Base-by-base conservation (phyloP, 192 early-diverging fungal genomes). In the Bifiguratus adelaidae region DNA sequence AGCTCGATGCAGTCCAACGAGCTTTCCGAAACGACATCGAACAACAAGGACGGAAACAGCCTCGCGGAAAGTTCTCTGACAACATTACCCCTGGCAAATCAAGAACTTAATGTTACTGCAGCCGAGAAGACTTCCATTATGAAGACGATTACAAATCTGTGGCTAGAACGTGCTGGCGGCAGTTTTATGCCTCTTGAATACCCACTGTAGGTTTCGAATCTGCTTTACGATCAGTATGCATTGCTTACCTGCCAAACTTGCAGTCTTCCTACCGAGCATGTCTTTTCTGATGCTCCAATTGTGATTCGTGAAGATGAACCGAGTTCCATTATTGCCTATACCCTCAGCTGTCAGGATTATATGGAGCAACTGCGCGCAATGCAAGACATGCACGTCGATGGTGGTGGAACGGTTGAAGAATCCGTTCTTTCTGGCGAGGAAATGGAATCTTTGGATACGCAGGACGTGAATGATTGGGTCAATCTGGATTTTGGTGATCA, bases 261-360 rank as follows among this genome's bases (percentile, higher is more conserved):
- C 48, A 78, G 76, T 41, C 55, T 54, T 58, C 63, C 83, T 2
- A 86, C 80, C 2, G 91, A 94, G 44, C 92, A 98, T 53, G 66
- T 98, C 3, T 84, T 98, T 44, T 70, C 78, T 7, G 88, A 87
- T 38, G 92, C 91, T 1, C 71, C 70, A 15, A 77, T 96, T 30
- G 81, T 96, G 34, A 80, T 95, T 7, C 76, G 89, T 36, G 92
- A 97, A 55, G 78, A 88, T 44, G 91, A 97, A 53, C 92, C 91
- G 2, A 88, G 86, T 53, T 89, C 91, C 0, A 93, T 97, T 45
- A 90, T 97, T 46, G 86, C 94, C 2, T 83, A 87, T 58, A 84
- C 94, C 0, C 64, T 97, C 25, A 82, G 80, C 35, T 88, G 79
- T 1, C 63, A 70, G 30, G 75, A 84, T 18, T 88, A 88, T 33